Conservation (phyloP, 2,329 filamentous ascomycete species). For the Pyrenochaeta sp. region DNA sequence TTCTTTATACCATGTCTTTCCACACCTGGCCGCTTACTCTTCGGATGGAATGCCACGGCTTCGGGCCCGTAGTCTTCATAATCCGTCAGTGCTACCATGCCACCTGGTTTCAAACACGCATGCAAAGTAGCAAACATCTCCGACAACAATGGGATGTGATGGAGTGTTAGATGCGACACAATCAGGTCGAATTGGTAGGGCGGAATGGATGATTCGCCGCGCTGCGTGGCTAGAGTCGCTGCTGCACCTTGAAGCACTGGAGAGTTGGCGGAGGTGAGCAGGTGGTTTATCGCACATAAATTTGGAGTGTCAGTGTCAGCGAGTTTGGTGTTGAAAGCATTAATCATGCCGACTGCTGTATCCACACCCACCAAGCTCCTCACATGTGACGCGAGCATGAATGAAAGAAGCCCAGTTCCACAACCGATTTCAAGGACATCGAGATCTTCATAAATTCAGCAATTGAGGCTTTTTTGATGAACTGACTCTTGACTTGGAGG, state of each 20-base stretch:
- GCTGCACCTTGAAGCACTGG: slow-evolving; percentile 37
- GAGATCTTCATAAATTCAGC: slow-evolving; percentile 17
- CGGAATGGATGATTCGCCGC: slow-evolving; percentile 29
- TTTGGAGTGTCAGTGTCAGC: slow-evolving; percentile 44
- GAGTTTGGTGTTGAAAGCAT: slow-evolving; percentile 59
- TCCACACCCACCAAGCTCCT: slow-evolving; percentile 63
- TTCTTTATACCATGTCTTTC: slow-evolving; percentile 62
- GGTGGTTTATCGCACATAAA: slow-evolving; percentile 56
- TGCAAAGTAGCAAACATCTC: slow-evolving; percentile 57
- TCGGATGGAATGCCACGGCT: slow-evolving; percentile 62
- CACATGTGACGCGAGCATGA: slow-evolving; percentile 59
- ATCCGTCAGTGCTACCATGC: slow-evolving; percentile 63
- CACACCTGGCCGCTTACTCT: slow-evolving; percentile 62
- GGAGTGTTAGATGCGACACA: slow-evolving; percentile 63
- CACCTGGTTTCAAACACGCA: slow-evolving; percentile 59
- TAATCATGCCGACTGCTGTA: slow-evolving; percentile 64
- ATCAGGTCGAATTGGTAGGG: slow-evolving; percentile 59
- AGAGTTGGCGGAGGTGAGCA: slow-evolving; percentile 62
- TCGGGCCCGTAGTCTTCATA: slow-evolving; percentile 65
- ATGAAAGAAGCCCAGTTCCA: slow-evolving; percentile 64
- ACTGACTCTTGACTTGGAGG: neutral
- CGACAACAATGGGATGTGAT: slow-evolving; percentile 61
- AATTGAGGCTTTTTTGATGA: neutral
- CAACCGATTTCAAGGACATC: slow-evolving; percentile 66
- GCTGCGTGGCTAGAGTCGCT: slow-evolving; percentile 47